A percentile compares a stretch with the other conserved stretches of the same genome.
Evolutionary conservation across 495 filamentous ascomycete species (phyloP).

Genomic region (Coniosporium apollinis): DNA sequence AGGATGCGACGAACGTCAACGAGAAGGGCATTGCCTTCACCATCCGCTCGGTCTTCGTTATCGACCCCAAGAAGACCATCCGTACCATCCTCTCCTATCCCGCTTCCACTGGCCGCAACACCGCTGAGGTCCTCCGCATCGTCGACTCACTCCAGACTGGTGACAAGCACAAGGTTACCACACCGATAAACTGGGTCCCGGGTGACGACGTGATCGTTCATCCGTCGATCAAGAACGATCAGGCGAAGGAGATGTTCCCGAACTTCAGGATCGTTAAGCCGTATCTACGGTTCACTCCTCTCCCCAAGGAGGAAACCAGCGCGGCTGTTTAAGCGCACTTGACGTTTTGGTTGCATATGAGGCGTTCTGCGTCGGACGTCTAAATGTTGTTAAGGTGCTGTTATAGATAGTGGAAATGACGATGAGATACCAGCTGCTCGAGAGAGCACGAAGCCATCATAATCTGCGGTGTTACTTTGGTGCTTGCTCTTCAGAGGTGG

Average conservation of each 20-base stretch:
- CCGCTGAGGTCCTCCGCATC: conserved; percentile 86
- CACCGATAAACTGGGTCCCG: conserved; percentile 31
- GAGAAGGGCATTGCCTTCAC: conserved; percentile 94
- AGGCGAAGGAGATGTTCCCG: conserved; percentile 78
- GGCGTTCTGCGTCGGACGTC: too few species aligned
- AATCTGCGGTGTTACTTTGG: too few species aligned
- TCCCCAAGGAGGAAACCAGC: conserved; percentile 25
- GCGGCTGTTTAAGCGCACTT: conserved; percentile 17
- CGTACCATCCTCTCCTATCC: conserved; percentile 93
- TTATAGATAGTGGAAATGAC: too few species aligned
- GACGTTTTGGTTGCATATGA: too few species aligned
- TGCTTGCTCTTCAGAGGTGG: too few species aligned
- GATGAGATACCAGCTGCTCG: too few species aligned
- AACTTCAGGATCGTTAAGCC: conserved; percentile 89
- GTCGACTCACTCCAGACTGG: conserved; percentile 94
- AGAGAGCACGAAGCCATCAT: too few species aligned
- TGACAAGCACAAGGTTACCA: conserved; percentile 90
- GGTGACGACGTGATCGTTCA: conserved; percentile 79
- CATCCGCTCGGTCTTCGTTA: conserved; percentile 97
- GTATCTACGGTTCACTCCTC: conserved; percentile 37
- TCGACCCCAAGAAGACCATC: conserved; percentile 97
- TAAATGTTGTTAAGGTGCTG: too few species aligned
- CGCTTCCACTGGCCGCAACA: conserved; percentile 92
- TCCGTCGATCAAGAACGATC: conserved; percentile 68
- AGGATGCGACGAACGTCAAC: conserved; percentile 76